Conservation (phyloP, 2,329 filamentous ascomycete genomes). For the Sporothrix schenckii region DNA sequence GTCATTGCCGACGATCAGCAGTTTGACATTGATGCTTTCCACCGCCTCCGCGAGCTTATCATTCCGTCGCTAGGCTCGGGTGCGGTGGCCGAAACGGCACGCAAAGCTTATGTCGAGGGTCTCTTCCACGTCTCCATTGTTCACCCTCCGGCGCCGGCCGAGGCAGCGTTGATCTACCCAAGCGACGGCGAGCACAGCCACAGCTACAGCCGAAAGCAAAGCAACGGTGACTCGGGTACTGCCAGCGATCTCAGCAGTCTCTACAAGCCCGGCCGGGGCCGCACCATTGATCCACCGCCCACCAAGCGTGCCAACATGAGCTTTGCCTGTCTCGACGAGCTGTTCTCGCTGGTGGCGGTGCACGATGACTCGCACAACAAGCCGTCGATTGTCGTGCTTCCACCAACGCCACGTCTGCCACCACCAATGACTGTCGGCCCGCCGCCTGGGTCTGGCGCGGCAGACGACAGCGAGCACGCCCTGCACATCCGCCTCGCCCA, state of each 20-base stretch:
- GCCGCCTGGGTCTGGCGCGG: constrained; percentile 44
- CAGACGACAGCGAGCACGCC: constrained; percentile 41
- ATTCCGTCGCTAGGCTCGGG: constrained; percentile 71
- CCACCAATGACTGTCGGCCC: constrained; percentile 41
- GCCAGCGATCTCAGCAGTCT: constrained; percentile 57
- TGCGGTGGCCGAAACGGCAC: constrained; percentile 66
- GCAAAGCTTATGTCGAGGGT: constrained; percentile 70
- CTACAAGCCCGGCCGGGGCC: constrained; percentile 67
- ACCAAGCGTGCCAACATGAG: constrained; percentile 71
- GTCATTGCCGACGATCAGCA: constrained; percentile 67
- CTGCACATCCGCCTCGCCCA: constrained; percentile 67
- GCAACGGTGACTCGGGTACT: background rate
- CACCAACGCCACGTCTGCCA: constrained; percentile 49
- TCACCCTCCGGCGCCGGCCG: constrained; percentile 62
- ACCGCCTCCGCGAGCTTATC: constrained; percentile 68
- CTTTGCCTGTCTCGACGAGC: constrained; percentile 78
- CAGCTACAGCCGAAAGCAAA: too few species aligned
- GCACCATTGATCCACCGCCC: constrained; percentile 69
- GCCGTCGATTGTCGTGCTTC: constrained; percentile 48
- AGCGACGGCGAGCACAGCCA: constrained; percentile 47
- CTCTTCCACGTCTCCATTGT: constrained; percentile 84
- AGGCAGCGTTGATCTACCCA: constrained; percentile 61
- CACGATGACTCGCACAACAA: constrained; percentile 43
- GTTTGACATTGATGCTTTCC: constrained; percentile 80
- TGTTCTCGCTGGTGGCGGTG: constrained; percentile 67